Percentiles rank a stretch among this genome's conserved stretches.
These are phyloP conservation scores for Dryadomyces quercus-mongolicae DNA, from an alignment of 2,329 filamentous ascomycete species.

Conservation along the genomic window DNA sequence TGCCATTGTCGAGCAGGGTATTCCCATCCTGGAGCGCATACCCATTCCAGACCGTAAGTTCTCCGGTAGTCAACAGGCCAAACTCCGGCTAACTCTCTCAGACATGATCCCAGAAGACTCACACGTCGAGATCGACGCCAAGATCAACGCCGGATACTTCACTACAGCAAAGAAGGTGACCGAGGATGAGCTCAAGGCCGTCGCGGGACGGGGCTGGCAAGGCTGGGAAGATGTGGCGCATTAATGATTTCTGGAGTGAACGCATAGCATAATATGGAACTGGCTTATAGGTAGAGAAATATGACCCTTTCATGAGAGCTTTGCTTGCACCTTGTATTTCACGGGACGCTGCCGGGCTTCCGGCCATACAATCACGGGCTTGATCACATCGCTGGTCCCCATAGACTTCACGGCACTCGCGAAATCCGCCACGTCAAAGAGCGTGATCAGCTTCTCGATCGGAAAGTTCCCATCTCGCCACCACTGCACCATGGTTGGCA, in stretches of 20 bases:
- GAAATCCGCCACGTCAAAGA: neutral
- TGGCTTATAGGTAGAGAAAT: too few relatives aligned
- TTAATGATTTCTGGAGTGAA: neutral
- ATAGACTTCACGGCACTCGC: neutral
- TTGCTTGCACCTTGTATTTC: neutral
- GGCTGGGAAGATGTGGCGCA: conserved; percentile 5
- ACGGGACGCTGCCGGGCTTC: too few relatives aligned
- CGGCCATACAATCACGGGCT: neutral
- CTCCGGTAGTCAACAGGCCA: too few relatives aligned
- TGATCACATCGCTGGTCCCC: neutral
- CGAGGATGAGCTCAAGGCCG: neutral
- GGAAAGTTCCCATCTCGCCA: conserved; percentile 2
- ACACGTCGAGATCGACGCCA: conserved; percentile 5
- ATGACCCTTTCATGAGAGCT: too few relatives aligned
- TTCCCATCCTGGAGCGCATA: conserved; percentile 3
- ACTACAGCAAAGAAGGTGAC: neutral
- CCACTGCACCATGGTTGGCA: conserved; percentile 4
- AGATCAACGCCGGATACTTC: conserved; percentile 7
- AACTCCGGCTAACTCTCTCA: neutral
- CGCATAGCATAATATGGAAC: neutral
- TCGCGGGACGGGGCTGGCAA: conserved; percentile 5
- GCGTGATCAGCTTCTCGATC: conserved; percentile 1
- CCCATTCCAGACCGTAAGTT: conserved; percentile 4
- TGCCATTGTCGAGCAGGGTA: conserved; percentile 5
- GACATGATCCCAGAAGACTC: conserved; percentile 6